Base-by-base conservation (phyloP, 306 rosid species). In the Elaeagnus macrophylla region DNA sequence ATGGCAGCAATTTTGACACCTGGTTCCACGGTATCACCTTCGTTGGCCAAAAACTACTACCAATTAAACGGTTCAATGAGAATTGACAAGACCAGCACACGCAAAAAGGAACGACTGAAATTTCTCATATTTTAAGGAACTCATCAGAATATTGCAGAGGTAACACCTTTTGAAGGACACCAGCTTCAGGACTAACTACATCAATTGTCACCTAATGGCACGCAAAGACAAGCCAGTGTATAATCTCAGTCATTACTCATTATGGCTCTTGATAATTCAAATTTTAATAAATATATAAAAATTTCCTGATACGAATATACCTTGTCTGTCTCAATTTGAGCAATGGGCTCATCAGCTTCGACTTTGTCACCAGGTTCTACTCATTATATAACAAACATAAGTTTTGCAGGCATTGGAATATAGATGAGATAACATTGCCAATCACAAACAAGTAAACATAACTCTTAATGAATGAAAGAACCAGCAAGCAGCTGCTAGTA, bases 261-360 rank as follows among this genome's bases (percentile, higher is more conserved):
- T 19, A 56, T 8, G 40, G 41, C 45, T 47, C 39, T 41, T 41
- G 25, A 57, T 12, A 49, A 35, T 18, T 15, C 13, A 51, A 54
- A 57, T 9, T 51, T 18, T 8, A 38, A 12, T 37, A 14, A 14
- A 8, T 48, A 62, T 42, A 8, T 12, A 35, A 19, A 32, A 53
- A 48, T 15, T 40, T 41, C 41, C 37, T 42, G 37, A 5, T 0
- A 16, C 5, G 9, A 41, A 10, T 12, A 8, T 64, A 82, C 82
- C 89, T 82, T 78, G 38, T 78, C 85, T 5, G 82, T 82, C 71
- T 82, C 84, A 61, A 82, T 82, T 54, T 78, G 84, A 47, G 84
- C 80, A 48, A 82, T 82, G 52, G 78, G 76, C 60, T 82, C 89
- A 14, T 82, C 89, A 57, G 61, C 56, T 62, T 72, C 63, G 10